These are phyloP conservation scores for Citrus mangshanensis DNA, from an alignment of 345 rosid species.

Conservation along the genomic window DNA sequence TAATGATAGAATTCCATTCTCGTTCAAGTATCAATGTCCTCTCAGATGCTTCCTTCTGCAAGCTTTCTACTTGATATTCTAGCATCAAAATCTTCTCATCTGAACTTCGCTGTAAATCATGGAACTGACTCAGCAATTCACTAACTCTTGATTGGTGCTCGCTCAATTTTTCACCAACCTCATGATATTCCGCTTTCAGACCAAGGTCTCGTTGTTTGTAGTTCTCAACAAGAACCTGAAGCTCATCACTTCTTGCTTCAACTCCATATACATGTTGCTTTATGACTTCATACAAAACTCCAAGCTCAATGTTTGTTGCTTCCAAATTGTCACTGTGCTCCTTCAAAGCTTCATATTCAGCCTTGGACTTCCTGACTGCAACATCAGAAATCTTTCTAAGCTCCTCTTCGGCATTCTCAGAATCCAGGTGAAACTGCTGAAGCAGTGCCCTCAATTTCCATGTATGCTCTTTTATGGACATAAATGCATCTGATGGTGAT, in stretches of 20 bases:
- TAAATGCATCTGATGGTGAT: constrained; percentile 40
- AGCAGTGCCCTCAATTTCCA: constrained; percentile 49
- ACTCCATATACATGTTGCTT: constrained; percentile 44
- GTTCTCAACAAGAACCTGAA: constrained; percentile 45
- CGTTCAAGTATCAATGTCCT: constrained; percentile 50
- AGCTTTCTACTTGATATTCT: constrained; percentile 47
- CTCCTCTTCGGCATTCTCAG: constrained; percentile 39
- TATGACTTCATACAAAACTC: constrained; percentile 54
- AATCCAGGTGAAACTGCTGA: constrained; percentile 54
- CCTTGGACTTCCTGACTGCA: constrained; percentile 40
- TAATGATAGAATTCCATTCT: constrained; percentile 41
- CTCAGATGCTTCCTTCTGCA: constrained; percentile 49
- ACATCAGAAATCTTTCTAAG: constrained; percentile 29
- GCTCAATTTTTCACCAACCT: constrained; percentile 41
- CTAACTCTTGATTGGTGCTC: constrained; percentile 35
- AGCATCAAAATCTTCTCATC: constrained; percentile 39
- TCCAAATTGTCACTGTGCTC: constrained; percentile 47
- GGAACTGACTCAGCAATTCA: constrained; percentile 58
- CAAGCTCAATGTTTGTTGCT: constrained; percentile 55
- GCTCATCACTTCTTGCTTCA: constrained; percentile 42
- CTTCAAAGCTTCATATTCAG: constrained; percentile 44
- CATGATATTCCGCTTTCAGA: constrained; percentile 48
- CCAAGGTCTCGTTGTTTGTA: constrained; percentile 36
- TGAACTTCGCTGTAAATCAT: constrained; percentile 44
- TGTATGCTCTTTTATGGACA: constrained; percentile 41